Evolutionary conservation across 2,329 filamentous ascomycete genomes (phyloP), one percentile per base, ranked within the genome.

Genomic region (Talaromyces marneffei): DNA sequence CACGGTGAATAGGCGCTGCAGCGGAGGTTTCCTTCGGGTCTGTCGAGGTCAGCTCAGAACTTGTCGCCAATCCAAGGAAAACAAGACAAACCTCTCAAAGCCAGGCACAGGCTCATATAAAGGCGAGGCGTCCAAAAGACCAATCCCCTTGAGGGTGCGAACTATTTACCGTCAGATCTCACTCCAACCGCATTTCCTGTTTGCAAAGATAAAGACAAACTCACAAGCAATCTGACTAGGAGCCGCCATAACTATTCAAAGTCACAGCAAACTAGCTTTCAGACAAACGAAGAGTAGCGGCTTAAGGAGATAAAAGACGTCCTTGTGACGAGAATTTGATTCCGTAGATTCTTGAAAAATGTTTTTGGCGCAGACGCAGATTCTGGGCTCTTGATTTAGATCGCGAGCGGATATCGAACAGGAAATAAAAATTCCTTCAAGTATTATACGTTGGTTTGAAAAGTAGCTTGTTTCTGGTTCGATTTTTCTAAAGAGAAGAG

Each of bases 1-100:
- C 94, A 96, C 62, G 92, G 90, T 65, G 94, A 97, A 82, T 99
- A 99, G 71, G 87, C 86, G 82, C 90, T 95, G 81, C 92, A 97
- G 77, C 94, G 89, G 72, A 96, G 85, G 80, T 93, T 96, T 74
- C 92, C 93, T 83, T 96, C 90, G 64, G 93, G 92, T 79, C 89
- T 91, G 70, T 31, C 33, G 27, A 23, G 27, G 27, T 40, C 20
- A 55, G 35, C 12, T 55, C 6, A 27, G 20, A 53, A 37, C n/a
- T 20, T 8, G 3, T 2, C 6, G 8, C n/a, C 18, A 3, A 12
- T 18, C 9, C 10, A 29, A 25, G 12, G 3, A 29, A 29, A 37
- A 2, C 3, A 25, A 37, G 29, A 25, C 71, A 52, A 76, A 86
- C 84, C 75, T 82, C 63, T 76, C 74, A 72, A 97, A 97, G 70